A percentile compares a stretch with the other conserved stretches of the same genome.
Evolutionary conservation across 371 early-diverging fungal genomes (phyloP).

Genomic region (Lichtheimia hyalospora): DNA sequence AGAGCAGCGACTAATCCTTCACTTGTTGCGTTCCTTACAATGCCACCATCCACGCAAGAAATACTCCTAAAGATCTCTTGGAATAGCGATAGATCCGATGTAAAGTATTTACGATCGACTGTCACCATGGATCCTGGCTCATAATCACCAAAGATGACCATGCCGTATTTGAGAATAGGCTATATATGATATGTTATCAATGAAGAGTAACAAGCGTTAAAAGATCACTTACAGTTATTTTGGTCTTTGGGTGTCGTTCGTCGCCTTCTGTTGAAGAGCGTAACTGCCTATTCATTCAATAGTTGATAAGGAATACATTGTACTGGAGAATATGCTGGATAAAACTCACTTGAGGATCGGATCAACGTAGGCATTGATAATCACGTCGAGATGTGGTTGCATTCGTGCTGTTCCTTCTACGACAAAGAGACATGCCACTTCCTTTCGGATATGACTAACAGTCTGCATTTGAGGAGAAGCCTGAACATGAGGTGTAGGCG

Average conservation of each 20-base stretch:
- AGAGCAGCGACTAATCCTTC: constrained; percentile 68
- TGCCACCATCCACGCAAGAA: constrained; percentile 57
- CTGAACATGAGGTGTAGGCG: constrained; percentile 76
- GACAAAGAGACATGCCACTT: constrained; percentile 61
- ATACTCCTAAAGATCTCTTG: constrained; percentile 54
- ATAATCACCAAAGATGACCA: constrained; percentile 69
- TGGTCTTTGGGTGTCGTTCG: constrained; percentile 53
- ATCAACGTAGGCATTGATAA: constrained; percentile 58
- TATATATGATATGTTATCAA: constrained; percentile 14
- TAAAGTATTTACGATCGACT: constrained; percentile 58
- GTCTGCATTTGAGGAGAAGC: constrained; percentile 71
- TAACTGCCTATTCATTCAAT: constrained; percentile 40
- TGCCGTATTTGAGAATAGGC: constrained; percentile 63
- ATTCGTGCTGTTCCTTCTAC: constrained; percentile 63
- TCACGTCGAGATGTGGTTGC: constrained; percentile 47
- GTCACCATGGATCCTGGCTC: constrained; percentile 55
- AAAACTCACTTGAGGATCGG: constrained; percentile 57
- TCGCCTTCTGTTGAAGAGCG: constrained; percentile 56
- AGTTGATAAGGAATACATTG: too few relatives aligned
- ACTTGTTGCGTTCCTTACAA: constrained; percentile 59
- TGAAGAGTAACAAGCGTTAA: not conserved
- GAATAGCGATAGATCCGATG: constrained; percentile 51
- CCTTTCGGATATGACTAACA: constrained; percentile 45
- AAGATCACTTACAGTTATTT: constrained; percentile 49
- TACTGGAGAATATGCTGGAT: not conserved